Evolutionary conservation across 192 early-diverging fungal genomes (phyloP).

Genomic region (Phycomyces nitens): DNA sequence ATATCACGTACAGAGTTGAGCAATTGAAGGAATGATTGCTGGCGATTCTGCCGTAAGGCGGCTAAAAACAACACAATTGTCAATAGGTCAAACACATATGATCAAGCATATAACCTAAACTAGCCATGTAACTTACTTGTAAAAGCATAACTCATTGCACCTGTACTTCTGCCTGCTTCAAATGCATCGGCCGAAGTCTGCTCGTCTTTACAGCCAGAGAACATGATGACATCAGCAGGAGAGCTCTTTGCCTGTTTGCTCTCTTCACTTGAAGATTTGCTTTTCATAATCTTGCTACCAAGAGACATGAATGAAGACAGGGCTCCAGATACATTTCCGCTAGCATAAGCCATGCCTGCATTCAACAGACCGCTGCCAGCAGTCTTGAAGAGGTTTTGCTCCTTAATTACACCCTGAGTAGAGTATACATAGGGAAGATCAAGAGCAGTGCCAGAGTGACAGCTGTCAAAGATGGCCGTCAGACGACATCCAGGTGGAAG

Average conservation of each 20-base stretch:
- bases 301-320: conserved; percentile 40
- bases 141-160: conserved; percentile 77
- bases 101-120: too few species aligned
- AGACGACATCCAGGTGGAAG: conserved; percentile 63
- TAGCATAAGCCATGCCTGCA: conserved; percentile 48
- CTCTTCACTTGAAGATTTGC: conserved; percentile 22
- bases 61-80: conserved; percentile 3
- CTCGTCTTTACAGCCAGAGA: conserved; percentile 78
- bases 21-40: conserved; percentile 67
- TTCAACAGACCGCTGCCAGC: conserved; percentile 41
- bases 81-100: neutral
- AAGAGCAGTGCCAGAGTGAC: conserved; percentile 78
- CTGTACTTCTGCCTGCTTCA: conserved; percentile 57
- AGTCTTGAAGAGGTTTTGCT: conserved; percentile 41
- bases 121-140: conserved; percentile 39
- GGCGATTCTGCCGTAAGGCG: conserved; percentile 50
- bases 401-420: conserved; percentile 58
- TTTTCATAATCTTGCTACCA: conserved; percentile 42
- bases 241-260: conserved; percentile 40
- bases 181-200: conserved; percentile 82
- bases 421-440: conserved; percentile 80
- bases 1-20: conserved; percentile 65
- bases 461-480: conserved; percentile 84
- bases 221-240: conserved; percentile 75
- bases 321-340: conserved; percentile 41